These are phyloP conservation scores for Protea cynaroides DNA, from an alignment of 164 flowering plant genomes.

Conservation along the genomic window DNA sequence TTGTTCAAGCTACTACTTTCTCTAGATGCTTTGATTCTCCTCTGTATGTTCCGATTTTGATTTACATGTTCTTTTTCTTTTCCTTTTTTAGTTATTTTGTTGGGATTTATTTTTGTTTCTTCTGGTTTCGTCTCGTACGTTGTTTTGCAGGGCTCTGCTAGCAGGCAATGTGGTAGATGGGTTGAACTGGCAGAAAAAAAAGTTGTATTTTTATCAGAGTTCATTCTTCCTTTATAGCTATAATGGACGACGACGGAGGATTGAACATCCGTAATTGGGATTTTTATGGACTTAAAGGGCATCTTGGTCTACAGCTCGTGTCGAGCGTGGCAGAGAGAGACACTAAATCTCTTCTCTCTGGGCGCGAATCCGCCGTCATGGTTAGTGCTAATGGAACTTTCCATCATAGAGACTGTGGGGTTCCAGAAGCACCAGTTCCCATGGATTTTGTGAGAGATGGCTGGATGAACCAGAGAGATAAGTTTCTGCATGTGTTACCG, in stretches of 20 bases:
- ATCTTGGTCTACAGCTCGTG: conserved; percentile 73
- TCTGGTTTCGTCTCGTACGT: not conserved
- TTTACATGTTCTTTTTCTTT: no score
- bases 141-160: conserved; percentile 6
- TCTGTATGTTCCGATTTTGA: not conserved
- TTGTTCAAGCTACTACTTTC: not conserved
- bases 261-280: conserved; percentile 78
- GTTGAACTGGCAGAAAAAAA: conserved; percentile 6
- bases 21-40: no score
- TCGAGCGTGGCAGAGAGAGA: conserved; percentile 47
- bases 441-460: conserved; percentile 49
- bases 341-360: conserved; percentile 41
- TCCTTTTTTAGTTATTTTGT: not conserved
- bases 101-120: not conserved
- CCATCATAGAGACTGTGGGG: conserved; percentile 42
- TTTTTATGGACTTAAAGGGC: conserved; percentile 61
- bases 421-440: conserved; percentile 36
- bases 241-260: conserved; percentile 66
- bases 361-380: conserved; percentile 44
- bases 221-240: not conserved
- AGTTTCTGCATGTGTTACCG: conserved; percentile 41
- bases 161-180: conserved; percentile 11
- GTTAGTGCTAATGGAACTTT: conserved; percentile 40
- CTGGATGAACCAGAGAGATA: conserved; percentile 62
- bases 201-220: not conserved